Conservation (phyloP, 805 yeast species). For the Groenewaldozyma salmanticensis region DNA sequence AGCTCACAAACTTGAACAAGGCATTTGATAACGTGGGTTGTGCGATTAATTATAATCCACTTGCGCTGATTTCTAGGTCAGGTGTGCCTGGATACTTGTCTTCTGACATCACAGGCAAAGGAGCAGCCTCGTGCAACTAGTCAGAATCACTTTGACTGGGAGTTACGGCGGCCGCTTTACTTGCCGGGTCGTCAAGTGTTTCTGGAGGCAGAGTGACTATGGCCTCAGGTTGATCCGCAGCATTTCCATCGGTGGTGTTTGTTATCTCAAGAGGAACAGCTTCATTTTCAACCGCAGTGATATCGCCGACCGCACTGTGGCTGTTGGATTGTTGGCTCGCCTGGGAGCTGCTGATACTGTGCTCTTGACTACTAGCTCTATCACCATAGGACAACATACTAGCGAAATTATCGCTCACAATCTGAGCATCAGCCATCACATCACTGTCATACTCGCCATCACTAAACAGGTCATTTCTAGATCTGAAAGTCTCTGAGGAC, state of each 20-base stretch:
- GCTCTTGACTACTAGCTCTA: no score
- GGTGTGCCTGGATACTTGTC: not conserved
- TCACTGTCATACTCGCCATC: conserved; percentile 14
- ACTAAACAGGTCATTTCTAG: conserved; percentile 17
- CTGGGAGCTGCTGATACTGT: not conserved
- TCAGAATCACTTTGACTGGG: no score
- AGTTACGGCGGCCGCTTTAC: no score
- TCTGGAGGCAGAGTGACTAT: no score
- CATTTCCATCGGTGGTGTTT: conserved; percentile 1
- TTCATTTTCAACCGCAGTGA: no score
- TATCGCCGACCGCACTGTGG: no score
- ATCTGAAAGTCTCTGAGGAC: conserved; percentile 17
- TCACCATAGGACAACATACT: not conserved
- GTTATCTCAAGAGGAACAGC: no score
- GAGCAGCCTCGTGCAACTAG: not conserved
- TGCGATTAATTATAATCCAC: conserved; percentile 1
- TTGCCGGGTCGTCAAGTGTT: no score
- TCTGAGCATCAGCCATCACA: conserved; percentile 16
- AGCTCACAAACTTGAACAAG: not conserved
- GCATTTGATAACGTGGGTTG: no score
- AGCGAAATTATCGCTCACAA: conserved; percentile 18
- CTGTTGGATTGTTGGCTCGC: no score
- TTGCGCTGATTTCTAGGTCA: not conserved
- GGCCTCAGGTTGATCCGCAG: no score
- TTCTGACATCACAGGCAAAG: not conserved